Percentiles rank a stretch among this genome's conserved stretches.
Evolutionary conservation across 306 rosid species (phyloP).

Genomic region (Oxytropis ochrocephala): DNA sequence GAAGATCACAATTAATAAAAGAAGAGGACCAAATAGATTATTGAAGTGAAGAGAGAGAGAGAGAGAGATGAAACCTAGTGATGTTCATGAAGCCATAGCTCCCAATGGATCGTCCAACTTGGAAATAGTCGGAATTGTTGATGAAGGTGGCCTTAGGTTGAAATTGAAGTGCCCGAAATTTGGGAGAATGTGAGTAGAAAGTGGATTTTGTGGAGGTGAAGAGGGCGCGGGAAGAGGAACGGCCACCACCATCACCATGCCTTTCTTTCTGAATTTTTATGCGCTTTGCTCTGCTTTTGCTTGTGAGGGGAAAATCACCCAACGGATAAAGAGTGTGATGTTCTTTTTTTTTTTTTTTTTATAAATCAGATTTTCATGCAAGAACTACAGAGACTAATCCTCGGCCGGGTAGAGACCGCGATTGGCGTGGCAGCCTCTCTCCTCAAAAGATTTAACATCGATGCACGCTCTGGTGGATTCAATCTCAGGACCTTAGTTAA

Average conservation of each 20-base stretch:
- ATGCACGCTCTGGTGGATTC: no score
- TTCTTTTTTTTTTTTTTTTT: no score
- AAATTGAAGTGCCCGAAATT: not conserved
- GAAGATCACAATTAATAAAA: not conserved
- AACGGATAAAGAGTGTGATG: not conserved
- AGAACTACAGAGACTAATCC: no score
- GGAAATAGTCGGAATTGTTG: constrained; percentile 65
- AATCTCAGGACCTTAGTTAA: no score
- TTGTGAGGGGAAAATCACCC: not conserved
- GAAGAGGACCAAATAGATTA: not conserved
- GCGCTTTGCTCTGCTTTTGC: not conserved
- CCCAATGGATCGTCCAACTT: constrained; percentile 85
- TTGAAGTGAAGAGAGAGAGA: no score
- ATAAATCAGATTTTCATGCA: no score
- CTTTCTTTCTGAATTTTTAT: not conserved
- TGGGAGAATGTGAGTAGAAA: not conserved
- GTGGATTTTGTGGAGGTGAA: not conserved
- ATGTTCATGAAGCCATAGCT: constrained; percentile 91
- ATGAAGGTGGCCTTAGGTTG: constrained; percentile 49
- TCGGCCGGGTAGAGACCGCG: no score
- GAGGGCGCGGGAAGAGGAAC: constrained; percentile 7
- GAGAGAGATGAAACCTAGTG: constrained; percentile 40
- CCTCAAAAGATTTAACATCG: no score
- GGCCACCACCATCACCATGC: constrained; percentile 5
- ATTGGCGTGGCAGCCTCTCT: no score